Conservation (phyloP, 2,329 filamentous ascomycete species). For the Akanthomyces uredinophilus region DNA sequence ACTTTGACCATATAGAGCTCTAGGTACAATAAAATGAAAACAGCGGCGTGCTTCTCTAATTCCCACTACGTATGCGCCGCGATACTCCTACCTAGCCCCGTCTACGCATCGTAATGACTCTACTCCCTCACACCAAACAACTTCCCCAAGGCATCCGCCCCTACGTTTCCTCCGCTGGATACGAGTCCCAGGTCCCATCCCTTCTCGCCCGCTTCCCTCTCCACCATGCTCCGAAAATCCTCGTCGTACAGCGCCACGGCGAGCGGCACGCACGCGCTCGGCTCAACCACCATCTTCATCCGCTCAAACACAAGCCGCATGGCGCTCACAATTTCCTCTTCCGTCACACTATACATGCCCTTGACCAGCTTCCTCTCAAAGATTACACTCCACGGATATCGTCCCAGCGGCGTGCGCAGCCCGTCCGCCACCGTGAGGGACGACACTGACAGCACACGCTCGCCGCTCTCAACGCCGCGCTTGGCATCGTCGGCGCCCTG, state of each 20-base stretch:
- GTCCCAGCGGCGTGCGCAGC: slow-evolving; percentile 74
- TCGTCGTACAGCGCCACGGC: slow-evolving; percentile 82
- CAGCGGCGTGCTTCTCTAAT: too few relatives aligned
- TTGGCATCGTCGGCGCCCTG: slow-evolving; percentile 80
- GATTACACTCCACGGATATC: slow-evolving; percentile 71
- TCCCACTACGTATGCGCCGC: too few relatives aligned
- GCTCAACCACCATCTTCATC: slow-evolving; percentile 88
- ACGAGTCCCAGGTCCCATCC: slow-evolving; percentile 68
- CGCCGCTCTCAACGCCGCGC: slow-evolving; percentile 60
- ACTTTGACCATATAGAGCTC: too few relatives aligned
- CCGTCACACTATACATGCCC: slow-evolving; percentile 67
- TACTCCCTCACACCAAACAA: slow-evolving; percentile 35
- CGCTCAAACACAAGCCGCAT: slow-evolving; percentile 77
- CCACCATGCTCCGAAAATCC: slow-evolving; percentile 68
- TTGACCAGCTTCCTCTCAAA: slow-evolving; percentile 59
- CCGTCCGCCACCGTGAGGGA: slow-evolving; percentile 85
- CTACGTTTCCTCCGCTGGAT: slow-evolving; percentile 57
- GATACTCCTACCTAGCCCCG: too few relatives aligned
- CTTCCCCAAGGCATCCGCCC: slow-evolving; percentile 46
- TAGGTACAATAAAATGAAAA: too few relatives aligned
- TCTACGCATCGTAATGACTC: not conserved
- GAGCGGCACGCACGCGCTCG: slow-evolving; percentile 76
- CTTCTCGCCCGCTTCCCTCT: slow-evolving; percentile 61
- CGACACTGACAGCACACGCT: slow-evolving; percentile 62
- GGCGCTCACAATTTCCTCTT: slow-evolving; percentile 74